Evolutionary conservation across 352 stramenopile species (phyloP), one percentile per base, ranked within the genome.

Genomic region (Globisporangium middletonii): DNA sequence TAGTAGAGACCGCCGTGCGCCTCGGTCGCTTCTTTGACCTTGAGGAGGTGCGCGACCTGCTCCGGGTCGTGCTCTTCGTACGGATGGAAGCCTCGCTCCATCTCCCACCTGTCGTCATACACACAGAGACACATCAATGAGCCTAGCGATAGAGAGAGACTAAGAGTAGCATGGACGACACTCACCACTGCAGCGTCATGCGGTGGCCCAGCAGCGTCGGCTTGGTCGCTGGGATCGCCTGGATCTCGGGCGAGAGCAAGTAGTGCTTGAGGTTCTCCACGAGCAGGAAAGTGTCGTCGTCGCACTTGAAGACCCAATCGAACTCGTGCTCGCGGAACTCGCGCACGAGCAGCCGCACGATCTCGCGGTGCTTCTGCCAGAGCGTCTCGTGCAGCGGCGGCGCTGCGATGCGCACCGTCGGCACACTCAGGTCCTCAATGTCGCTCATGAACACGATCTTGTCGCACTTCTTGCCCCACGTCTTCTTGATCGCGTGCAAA

Each of bases 361-460:
- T 83, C 67, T 90, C 81, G 28, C 85, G 77, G 62, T 93, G 83
- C 60, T 92, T 92, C 60, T 93, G 85, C 85, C 85, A 94, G 43
- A 92, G 64, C 66, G 69, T 85, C 50, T 92, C 75, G 53, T 94
- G 84, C 47, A 79, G 60, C 43, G 82, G 79, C 35, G 81, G 81
- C 9, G 80, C 79, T 30, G 63, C 63, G 53, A 92, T 83, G 30
- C 71, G 71, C 38, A 92, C 79, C 0, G 80, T 93, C 1, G 79
- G 79, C 55, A 92, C 67, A 28, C 23, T 38, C 23, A 64, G 41
- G 54, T 95, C 83, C 63, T 91, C 77, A 5, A 76, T 50, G 64
- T 95, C 75, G 57, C 85, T 95, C 79, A 95, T 92, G 61, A 95
- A 93, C 1, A 95, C 52, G n/a, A 95, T 62, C 70, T 93, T 93